Percentiles rank a stretch among this genome's conserved stretches.
Conservation (phyloP, 1,284 basidiomycete species). For the Stygiomarasmius scandens region DNA sequence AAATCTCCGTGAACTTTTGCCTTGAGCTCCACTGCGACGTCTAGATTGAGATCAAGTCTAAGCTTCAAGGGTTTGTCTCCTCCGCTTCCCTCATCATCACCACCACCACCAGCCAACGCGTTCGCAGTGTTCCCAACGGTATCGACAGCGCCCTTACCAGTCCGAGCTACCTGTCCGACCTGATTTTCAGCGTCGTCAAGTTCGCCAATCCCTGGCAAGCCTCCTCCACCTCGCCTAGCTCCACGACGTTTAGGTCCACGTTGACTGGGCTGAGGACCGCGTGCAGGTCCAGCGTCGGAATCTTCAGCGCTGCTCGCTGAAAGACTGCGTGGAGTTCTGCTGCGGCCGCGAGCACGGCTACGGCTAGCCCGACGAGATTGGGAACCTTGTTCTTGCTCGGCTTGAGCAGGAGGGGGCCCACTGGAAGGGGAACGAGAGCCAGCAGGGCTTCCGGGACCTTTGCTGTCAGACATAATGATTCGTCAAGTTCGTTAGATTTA, state of each 20-base stretch:
- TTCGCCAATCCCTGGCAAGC: background rate
- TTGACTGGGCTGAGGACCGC: background rate
- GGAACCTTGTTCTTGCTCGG: conserved; percentile 9
- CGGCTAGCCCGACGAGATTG: conserved; percentile 8
- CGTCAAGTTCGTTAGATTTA: background rate
- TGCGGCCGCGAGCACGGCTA: conserved; percentile 15
- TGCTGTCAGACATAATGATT: background rate
- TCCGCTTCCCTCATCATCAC: conserved; percentile 1
- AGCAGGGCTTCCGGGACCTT: conserved; percentile 4
- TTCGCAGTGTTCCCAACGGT: background rate
- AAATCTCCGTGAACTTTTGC: conserved; percentile 17
- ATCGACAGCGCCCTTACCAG: background rate
- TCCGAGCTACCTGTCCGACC: background rate
- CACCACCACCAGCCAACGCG: background rate
- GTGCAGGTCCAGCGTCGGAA: background rate
- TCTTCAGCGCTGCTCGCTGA: conserved; percentile 16
- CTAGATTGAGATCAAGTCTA: conserved; percentile 16
- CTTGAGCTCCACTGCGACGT: conserved; percentile 15
- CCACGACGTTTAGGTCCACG: background rate
- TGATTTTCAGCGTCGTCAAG: background rate
- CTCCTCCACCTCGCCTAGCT: background rate
- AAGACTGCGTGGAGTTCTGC: conserved; percentile 15
- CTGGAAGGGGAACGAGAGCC: conserved; percentile 20
- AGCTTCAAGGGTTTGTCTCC: conserved; percentile 16
- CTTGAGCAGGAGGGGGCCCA: conserved; percentile 12